A percentile compares a stretch with the other conserved stretches of the same genome.
phyloP scores from a whole-genome alignment of 176 grass and related monocot species.

The Oropetium thomaeum region DNA sequence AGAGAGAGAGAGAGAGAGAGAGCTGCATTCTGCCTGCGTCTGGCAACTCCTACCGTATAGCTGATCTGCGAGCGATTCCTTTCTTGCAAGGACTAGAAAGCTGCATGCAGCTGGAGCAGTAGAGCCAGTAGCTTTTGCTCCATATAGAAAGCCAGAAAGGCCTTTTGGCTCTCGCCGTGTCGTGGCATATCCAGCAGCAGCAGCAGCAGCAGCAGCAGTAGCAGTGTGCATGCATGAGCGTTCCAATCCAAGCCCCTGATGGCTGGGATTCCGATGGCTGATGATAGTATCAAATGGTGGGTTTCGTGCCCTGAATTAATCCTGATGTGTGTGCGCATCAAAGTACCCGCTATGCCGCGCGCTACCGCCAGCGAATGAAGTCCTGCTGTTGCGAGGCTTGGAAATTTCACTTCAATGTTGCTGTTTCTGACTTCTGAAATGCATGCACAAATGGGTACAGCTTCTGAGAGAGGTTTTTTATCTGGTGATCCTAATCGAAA shows the following conservation, averaged over 20 bases:
- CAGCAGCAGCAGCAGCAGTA: neutral
- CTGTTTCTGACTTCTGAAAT: too few species aligned
- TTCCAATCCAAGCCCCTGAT: neutral
- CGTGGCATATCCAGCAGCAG: neutral
- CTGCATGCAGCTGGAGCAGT: neutral
- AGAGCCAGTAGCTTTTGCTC: too few species aligned
- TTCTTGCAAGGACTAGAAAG: constrained; percentile 4
- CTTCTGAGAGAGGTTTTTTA: too few species aligned
- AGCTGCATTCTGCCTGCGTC: constrained; percentile 13
- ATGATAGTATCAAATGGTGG: too few species aligned
- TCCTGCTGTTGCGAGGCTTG: neutral
- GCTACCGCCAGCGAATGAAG: too few species aligned
- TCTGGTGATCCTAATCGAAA: neutral
- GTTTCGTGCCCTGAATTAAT: neutral
- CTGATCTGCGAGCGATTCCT: constrained; percentile 34
- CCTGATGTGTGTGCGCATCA: constrained; percentile 15
- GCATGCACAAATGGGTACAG: neutral
- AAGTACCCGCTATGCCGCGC: constrained; percentile 25
- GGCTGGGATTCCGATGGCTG: too few species aligned
- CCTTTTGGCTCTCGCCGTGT: neutral
- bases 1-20: neutral
- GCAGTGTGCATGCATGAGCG: neutral
- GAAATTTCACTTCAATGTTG: neutral
- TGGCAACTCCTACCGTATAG: too few species aligned
- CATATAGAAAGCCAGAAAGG: constrained; percentile 24